phyloP scores from a whole-genome alignment of 805 yeast species.

The Ogataea paradorogensis region DNA sequence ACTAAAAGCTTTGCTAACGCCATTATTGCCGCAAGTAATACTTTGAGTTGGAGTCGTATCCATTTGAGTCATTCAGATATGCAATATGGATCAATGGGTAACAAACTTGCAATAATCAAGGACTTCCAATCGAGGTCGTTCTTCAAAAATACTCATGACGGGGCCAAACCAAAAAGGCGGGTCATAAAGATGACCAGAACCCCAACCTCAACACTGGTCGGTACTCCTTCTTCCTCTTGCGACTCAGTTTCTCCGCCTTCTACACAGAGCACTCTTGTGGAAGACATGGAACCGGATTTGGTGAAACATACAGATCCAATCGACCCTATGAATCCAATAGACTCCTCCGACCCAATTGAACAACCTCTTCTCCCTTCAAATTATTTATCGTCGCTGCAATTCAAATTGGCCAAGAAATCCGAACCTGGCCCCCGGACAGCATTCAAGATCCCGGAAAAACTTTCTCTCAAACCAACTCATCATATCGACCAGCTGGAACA shows the following conservation, averaged over 20 bases:
- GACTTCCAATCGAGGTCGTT: slow-evolving; percentile 45
- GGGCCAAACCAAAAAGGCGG: slow-evolving; percentile 31
- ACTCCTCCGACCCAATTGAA: background rate
- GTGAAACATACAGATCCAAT: background rate
- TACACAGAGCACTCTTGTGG: slow-evolving; percentile 6
- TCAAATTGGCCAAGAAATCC: slow-evolving; percentile 14
- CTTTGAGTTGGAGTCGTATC: slow-evolving; percentile 31
- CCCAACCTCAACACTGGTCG: slow-evolving; percentile 13
- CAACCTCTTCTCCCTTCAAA: slow-evolving; percentile 1
- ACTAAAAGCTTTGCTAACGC: slow-evolving; percentile 34
- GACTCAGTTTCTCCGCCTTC: slow-evolving; percentile 2
- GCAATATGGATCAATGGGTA: slow-evolving; percentile 32
- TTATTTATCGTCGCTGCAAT: slow-evolving; percentile 11
- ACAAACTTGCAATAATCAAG: slow-evolving; percentile 40
- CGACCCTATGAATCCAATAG: background rate
- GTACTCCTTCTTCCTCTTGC: too few relatives aligned
- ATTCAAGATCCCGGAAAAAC: slow-evolving; percentile 4
- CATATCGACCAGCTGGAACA: slow-evolving; percentile 28
- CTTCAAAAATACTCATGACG: slow-evolving; percentile 31
- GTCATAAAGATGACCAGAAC: slow-evolving; percentile 23
- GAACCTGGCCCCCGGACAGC: slow-evolving; percentile 9
- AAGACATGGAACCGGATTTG: slow-evolving; percentile 1
- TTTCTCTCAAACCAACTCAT: slow-evolving; percentile 4
- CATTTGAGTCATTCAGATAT: slow-evolving; percentile 33
- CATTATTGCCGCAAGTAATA: slow-evolving; percentile 27